Percentiles rank a stretch among this genome's conserved stretches.
Conservation (phyloP, 2,329 filamentous ascomycete genomes). For the Byssochlamys sp. region DNA sequence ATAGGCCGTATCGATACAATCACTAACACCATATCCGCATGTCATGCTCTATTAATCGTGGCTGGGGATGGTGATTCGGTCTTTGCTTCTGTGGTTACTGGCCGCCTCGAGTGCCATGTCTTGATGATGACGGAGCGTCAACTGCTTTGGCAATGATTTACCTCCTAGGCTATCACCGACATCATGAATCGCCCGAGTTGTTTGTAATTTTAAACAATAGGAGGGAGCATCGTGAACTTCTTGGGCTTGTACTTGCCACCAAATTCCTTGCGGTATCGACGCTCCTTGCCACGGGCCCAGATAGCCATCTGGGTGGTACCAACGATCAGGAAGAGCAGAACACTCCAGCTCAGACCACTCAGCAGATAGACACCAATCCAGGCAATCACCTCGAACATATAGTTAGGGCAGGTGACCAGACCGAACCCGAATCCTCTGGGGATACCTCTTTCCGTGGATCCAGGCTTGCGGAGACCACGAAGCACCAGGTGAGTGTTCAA, state of each 20-base stretch:
- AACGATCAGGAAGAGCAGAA: conserved; percentile 64
- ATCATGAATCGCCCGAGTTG: neutral
- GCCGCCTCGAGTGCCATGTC: neutral
- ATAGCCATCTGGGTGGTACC: conserved; percentile 69
- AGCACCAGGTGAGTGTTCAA: conserved; percentile 70
- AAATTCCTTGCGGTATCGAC: conserved; percentile 79
- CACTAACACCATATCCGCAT: neutral
- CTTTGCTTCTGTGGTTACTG: neutral
- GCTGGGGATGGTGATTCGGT: neutral
- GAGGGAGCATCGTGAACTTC: conserved; percentile 71
- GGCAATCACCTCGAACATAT: conserved; percentile 80
- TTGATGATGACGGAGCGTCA: neutral
- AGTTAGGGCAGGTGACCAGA: conserved; percentile 91
- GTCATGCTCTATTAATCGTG: neutral
- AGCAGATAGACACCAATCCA: conserved; percentile 77
- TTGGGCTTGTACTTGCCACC: conserved; percentile 93
- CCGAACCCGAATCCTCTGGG: conserved; percentile 75
- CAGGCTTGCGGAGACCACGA: conserved; percentile 63
- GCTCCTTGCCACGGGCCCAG: conserved; percentile 91
- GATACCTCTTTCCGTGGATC: conserved; percentile 78
- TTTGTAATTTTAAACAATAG: conserved; percentile 50
- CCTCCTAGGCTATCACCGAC: neutral
- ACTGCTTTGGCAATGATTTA: neutral
- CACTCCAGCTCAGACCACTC: conserved; percentile 63
- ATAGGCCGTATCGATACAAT: neutral